These are phyloP conservation scores for Hypocreales sp. DNA, from an alignment of 2,329 filamentous ascomycete genomes.

Conservation along the genomic window DNA sequence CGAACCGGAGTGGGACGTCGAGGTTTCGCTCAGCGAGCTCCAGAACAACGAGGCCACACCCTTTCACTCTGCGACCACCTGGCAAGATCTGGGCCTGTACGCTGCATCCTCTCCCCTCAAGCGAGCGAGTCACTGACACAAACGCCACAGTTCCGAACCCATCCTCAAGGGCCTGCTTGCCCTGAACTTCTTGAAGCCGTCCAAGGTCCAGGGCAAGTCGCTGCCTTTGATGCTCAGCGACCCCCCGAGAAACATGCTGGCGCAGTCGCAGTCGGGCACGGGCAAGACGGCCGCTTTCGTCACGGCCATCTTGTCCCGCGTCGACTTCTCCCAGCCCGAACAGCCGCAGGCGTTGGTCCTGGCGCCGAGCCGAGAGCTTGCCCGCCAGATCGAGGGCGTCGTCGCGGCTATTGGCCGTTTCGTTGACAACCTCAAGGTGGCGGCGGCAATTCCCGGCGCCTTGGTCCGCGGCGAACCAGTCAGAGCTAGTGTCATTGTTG, in stretches of 20 bases:
- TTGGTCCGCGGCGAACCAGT: constrained; percentile 54
- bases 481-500: constrained; percentile 68
- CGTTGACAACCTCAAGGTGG: constrained; percentile 58
- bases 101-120: neutral
- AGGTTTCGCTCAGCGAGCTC: constrained; percentile 82
- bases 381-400: constrained; percentile 83
- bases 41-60: constrained; percentile 78
- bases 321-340: constrained; percentile 55
- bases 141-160: constrained; percentile 22
- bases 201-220: constrained; percentile 93
- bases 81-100: constrained; percentile 75
- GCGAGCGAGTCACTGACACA: too few species aligned
- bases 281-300: constrained; percentile 97
- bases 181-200: constrained; percentile 87
- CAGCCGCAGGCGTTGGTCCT: constrained; percentile 77
- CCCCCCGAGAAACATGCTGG: constrained; percentile 88
- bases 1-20: constrained; percentile 74
- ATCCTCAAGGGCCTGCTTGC: constrained; percentile 64
- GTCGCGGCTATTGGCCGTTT: constrained; percentile 73
- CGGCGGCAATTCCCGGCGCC: constrained; percentile 70
- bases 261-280: constrained; percentile 97
- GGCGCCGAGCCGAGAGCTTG: constrained; percentile 85
- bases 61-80: constrained; percentile 69
- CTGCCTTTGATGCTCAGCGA: constrained; percentile 75
- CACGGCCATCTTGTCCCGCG: constrained; percentile 73